Conservation (phyloP, 257 asterid species). For the Nyctanthes arbortristis region DNA sequence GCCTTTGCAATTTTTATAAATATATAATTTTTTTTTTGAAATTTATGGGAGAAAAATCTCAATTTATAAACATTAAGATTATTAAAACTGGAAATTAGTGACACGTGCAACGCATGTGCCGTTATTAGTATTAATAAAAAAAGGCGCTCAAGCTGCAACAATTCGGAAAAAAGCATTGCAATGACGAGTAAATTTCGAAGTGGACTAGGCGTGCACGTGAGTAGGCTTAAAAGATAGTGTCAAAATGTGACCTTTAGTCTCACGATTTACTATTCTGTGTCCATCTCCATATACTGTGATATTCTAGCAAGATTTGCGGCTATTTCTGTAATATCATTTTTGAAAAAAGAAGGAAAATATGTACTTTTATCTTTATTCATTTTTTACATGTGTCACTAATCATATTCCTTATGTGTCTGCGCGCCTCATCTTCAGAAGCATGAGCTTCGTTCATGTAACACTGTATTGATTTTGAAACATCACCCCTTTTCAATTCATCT, state of each 20-base stretch:
- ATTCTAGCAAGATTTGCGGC: slow-evolving; percentile 35
- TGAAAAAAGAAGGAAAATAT: slow-evolving; percentile 15
- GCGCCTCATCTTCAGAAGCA: slow-evolving; percentile 28
- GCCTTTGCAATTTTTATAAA: too few relatives aligned
- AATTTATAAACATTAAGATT: too few relatives aligned
- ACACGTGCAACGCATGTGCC: too few relatives aligned
- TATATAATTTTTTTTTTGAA: too few relatives aligned
- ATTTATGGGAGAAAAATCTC: too few relatives aligned
- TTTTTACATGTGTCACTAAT: slow-evolving; percentile 29
- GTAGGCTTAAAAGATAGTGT: slow-evolving; percentile 25
- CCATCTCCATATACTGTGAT: slow-evolving; percentile 44
- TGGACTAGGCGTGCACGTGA: too few relatives aligned
- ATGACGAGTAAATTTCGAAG: too few relatives aligned
- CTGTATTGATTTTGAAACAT: slow-evolving; percentile 32
- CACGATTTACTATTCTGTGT: slow-evolving; percentile 22
- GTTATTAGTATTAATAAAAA: too few relatives aligned
- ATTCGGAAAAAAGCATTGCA: too few relatives aligned
- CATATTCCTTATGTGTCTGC: slow-evolving; percentile 1
- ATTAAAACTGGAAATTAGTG: too few relatives aligned
- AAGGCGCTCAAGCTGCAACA: too few relatives aligned
- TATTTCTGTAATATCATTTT: slow-evolving; percentile 9
- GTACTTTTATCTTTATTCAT: slow-evolving; percentile 21
- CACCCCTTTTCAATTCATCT: slow-evolving; percentile 44
- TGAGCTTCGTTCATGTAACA: slow-evolving; percentile 33
- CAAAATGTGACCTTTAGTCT: slow-evolving; percentile 9